Conservation (phyloP, 768 basidiomycete species). For the Strobilomyces echinocephalus region DNA sequence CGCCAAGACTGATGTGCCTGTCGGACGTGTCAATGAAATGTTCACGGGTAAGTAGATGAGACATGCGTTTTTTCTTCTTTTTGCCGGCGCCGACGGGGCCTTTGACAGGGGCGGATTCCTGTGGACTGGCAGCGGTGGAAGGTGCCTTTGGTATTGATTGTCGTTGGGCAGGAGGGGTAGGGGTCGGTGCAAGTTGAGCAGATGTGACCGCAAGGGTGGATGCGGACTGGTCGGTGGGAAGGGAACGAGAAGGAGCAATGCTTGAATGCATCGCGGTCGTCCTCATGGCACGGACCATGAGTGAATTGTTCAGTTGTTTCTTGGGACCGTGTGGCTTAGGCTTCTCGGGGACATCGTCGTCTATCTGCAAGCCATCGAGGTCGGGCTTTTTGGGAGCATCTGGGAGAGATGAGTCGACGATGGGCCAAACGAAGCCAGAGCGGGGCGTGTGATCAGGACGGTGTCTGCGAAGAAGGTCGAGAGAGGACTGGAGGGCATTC, state of each 20-base stretch:
- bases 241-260: conserved; percentile 42
- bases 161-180: conserved; percentile 32
- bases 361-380: conserved; percentile 24
- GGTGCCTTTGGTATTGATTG: conserved; percentile 30
- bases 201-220: conserved; percentile 24
- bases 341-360: conserved; percentile 24
- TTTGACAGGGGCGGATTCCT: conserved; percentile 43
- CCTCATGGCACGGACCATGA: conserved; percentile 75
- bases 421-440: conserved; percentile 82
- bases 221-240: conserved; percentile 26
- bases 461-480: conserved; percentile 67
- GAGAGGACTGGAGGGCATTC: conserved; percentile 67
- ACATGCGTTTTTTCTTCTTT: conserved; percentile 75
- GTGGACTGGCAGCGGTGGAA: conserved; percentile 35
- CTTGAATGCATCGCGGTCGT: conserved; percentile 70
- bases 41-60: not conserved
- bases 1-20: conserved; percentile 25
- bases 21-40: conserved; percentile 2
- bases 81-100: conserved; percentile 50
- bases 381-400: conserved; percentile 41
- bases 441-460: conserved; percentile 81
- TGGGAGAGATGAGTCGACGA: conserved; percentile 50
- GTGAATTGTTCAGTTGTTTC: conserved; percentile 62
- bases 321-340: conserved; percentile 34
- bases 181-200: conserved; percentile 27